Evolutionary conservation across 805 yeast species (phyloP).

Genomic region (Nakazawaea siamensis): DNA sequence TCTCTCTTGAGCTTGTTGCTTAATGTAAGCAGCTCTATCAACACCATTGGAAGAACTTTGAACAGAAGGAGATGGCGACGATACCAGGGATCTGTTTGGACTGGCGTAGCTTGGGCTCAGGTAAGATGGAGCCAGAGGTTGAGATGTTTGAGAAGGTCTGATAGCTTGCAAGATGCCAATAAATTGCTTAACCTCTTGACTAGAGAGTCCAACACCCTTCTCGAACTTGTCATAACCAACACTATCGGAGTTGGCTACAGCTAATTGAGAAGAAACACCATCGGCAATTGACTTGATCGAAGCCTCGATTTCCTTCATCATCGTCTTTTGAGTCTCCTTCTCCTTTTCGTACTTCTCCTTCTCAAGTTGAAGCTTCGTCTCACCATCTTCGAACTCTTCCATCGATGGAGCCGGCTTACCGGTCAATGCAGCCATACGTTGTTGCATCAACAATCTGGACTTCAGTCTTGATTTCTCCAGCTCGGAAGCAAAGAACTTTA

Average conservation of each 20-base stretch:
- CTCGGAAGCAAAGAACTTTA: slow-evolving; percentile 80
- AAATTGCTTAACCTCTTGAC: slow-evolving; percentile 51
- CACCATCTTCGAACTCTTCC: slow-evolving; percentile 45
- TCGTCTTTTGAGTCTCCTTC: slow-evolving; percentile 44
- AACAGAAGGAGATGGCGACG: slow-evolving; percentile 1
- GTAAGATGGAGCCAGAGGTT: slow-evolving; percentile 8
- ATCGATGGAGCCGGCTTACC: slow-evolving; percentile 51
- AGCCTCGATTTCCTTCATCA: slow-evolving; percentile 63
- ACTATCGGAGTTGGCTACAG: slow-evolving; percentile 23
- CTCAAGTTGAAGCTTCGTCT: slow-evolving; percentile 43
- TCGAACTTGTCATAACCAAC: slow-evolving; percentile 70
- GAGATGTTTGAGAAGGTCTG: slow-evolving; percentile 14
- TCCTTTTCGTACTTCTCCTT: slow-evolving; percentile 43
- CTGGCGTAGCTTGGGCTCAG: slow-evolving; percentile 8
- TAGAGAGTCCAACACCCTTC: slow-evolving; percentile 67
- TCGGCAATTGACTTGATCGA: slow-evolving; percentile 55
- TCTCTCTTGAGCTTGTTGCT: slow-evolving; percentile 72
- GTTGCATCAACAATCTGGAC: slow-evolving; percentile 68
- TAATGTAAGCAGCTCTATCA: slow-evolving; percentile 71
- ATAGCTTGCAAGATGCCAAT: slow-evolving; percentile 43
- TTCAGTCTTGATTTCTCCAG: slow-evolving; percentile 73
- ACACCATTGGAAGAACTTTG: slow-evolving; percentile 19
- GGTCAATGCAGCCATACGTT: slow-evolving; percentile 89
- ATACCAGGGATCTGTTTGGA: slow-evolving; percentile 8
- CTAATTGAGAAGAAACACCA: slow-evolving; percentile 26